Percentiles rank a stretch among this genome's conserved stretches.
Evolutionary conservation across 306 rosid species (phyloP).

Genomic region (Chamaecrista fasciculata): DNA sequence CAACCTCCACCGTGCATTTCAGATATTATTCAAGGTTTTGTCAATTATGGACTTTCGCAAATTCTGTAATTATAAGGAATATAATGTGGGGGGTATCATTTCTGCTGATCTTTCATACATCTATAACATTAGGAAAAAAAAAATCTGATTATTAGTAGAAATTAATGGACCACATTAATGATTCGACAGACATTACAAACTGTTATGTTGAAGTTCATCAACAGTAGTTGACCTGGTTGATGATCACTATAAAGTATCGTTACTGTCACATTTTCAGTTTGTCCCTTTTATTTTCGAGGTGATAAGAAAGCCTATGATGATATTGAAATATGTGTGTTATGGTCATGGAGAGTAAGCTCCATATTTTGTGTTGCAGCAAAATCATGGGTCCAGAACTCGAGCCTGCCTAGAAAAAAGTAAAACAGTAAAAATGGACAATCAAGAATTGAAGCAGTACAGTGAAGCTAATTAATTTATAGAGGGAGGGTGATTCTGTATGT

Average conservation of each 20-base stretch:
- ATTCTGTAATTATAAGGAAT: not conserved
- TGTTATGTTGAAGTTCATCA: too few species aligned
- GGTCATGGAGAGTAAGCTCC: slow-evolving; percentile 16
- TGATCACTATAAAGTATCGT: not conserved
- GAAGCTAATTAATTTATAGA: too few species aligned
- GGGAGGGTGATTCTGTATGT: too few species aligned
- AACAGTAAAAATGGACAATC: not conserved
- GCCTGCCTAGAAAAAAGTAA: slow-evolving; percentile 23
- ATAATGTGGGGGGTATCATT: not conserved
- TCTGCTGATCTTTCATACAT: not conserved
- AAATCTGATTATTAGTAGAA: not conserved
- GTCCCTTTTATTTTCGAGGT: not conserved
- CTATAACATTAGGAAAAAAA: too few species aligned
- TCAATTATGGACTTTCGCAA: not conserved
- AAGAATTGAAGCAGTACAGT: slow-evolving; percentile 27
- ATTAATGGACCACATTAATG: too few species aligned
- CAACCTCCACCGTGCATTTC: not conserved
- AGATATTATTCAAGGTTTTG: not conserved
- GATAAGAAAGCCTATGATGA: slow-evolving; percentile 15
- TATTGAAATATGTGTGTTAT: too few species aligned
- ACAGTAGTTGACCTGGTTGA: too few species aligned
- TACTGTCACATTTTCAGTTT: not conserved
- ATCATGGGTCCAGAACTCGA: slow-evolving; percentile 29
- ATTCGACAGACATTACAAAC: too few species aligned
- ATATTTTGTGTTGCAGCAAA: slow-evolving; percentile 26